A percentile compares a stretch with the other conserved stretches of the same genome.
Evolutionary conservation across 2,329 filamentous ascomycete genomes (phyloP).

Genomic region (Pseudogymnoascus sp.): DNA sequence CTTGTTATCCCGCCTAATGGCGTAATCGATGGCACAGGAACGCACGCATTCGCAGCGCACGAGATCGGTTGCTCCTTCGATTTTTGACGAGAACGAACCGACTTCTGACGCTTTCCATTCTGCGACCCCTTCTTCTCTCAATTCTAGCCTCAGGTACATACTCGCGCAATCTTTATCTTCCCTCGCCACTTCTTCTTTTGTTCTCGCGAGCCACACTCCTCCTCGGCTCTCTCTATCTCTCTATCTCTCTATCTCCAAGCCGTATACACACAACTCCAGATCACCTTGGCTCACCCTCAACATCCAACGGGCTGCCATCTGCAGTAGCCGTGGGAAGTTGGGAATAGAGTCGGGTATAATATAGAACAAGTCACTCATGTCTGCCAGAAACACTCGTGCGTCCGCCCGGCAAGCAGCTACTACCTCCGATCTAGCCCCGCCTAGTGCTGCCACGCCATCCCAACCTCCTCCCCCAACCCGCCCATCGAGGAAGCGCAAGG

Average conservation of each 20-base stretch:
- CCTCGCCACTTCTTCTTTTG: slow-evolving; percentile 1
- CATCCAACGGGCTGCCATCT: background rate
- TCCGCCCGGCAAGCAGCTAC: slow-evolving; percentile 80
- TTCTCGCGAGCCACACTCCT: background rate
- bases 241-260: background rate
- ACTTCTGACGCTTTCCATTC: slow-evolving; percentile 3
- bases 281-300: slow-evolving; percentile 10
- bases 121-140: slow-evolving; percentile 11
- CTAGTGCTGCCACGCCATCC: slow-evolving; percentile 32
- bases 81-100: slow-evolving; percentile 11
- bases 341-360: slow-evolving; percentile 11
- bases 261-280: slow-evolving; percentile 8
- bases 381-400: slow-evolving; percentile 91
- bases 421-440: slow-evolving; percentile 28
- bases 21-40: slow-evolving; percentile 16
- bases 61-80: slow-evolving; percentile 13
- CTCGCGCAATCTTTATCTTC: slow-evolving; percentile 1
- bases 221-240: slow-evolving; percentile 1
- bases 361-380: slow-evolving; percentile 61
- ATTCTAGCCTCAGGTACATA: slow-evolving; percentile 11
- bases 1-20: slow-evolving; percentile 12
- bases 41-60: slow-evolving; percentile 13
- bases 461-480: slow-evolving; percentile 33
- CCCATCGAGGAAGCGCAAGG: slow-evolving; percentile 68
- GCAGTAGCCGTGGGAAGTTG: slow-evolving; percentile 11